phyloP scores from a whole-genome alignment of 2,329 filamentous ascomycete genomes.

The Penicillium sp. region DNA sequence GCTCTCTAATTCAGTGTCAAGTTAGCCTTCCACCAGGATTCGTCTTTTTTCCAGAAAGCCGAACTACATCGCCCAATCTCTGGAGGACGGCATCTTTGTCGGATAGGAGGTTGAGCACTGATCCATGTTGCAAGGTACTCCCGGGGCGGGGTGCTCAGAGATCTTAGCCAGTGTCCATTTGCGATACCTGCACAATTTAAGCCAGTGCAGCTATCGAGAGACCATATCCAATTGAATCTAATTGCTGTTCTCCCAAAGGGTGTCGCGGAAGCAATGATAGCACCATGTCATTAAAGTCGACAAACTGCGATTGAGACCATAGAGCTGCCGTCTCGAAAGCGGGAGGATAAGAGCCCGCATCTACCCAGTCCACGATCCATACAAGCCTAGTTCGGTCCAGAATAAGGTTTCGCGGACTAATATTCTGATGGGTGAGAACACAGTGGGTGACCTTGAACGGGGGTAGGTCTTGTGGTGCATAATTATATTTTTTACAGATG shows the following conservation, averaged over 20 bases:
- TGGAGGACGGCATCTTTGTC: too few species aligned
- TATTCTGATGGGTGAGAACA: constrained; percentile 15
- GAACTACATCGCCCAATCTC: too few species aligned
- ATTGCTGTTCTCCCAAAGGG: constrained; percentile 14
- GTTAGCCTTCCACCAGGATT: too few species aligned
- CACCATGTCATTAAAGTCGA: constrained; percentile 17
- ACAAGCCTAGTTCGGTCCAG: constrained; percentile 6
- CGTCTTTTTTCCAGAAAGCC: too few species aligned
- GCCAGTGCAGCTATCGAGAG: constrained; percentile 15
- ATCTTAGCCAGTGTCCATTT: too few species aligned
- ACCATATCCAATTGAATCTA: constrained; percentile 18
- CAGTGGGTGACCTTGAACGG: constrained; percentile 14
- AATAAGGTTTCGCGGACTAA: constrained; percentile 19
- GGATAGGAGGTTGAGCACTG: too few species aligned
- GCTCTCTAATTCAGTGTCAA: too few species aligned
- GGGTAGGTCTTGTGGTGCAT: constrained; percentile 12
- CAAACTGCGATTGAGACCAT: constrained; percentile 10
- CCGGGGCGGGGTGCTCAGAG: too few species aligned
- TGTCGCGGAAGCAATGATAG: constrained; percentile 15
- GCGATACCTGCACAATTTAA: neutral
- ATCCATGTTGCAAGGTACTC: too few species aligned
- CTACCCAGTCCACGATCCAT: constrained; percentile 9
- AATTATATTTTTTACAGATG: constrained; percentile 12
- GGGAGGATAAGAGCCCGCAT: constrained; percentile 20
- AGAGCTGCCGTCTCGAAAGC: constrained; percentile 18